Evolutionary conservation across 352 stramenopile species (phyloP).

Genomic region (Globisporangium echinulatum): DNA sequence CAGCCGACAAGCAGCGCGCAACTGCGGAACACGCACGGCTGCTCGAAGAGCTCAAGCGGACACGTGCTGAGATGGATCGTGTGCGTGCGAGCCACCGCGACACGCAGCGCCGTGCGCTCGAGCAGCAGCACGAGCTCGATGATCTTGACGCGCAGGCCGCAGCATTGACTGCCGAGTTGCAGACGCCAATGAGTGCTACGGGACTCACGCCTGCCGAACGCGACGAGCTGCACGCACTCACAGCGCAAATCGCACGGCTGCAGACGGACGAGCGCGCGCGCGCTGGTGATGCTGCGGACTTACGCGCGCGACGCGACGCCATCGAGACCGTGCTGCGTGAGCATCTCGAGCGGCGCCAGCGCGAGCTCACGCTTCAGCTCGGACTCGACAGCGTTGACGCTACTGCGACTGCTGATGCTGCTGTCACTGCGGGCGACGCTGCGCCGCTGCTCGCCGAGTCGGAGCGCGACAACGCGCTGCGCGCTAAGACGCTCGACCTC

Average conservation of each 20-base stretch:
- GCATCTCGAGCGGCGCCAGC: conserved; percentile 88
- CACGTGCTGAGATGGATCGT: conserved; percentile 67
- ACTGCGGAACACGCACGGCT: conserved; percentile 73
- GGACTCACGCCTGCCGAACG: conserved; percentile 20
- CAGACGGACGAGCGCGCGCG: conserved; percentile 86
- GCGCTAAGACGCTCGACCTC: conserved; percentile 89
- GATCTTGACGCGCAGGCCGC: conserved; percentile 46
- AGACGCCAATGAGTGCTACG: conserved; percentile 69
- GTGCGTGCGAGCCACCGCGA: conserved; percentile 48
- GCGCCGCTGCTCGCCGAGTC: conserved; percentile 24
- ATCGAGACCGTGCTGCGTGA: conserved; percentile 89
- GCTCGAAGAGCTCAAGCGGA: conserved; percentile 71
- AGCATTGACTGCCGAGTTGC: conserved; percentile 52
- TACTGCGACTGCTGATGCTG: neutral
- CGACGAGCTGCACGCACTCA: conserved; percentile 45
- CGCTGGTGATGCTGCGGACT: conserved; percentile 76
- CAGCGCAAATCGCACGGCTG: conserved; percentile 62
- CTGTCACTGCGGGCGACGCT: too few relatives aligned
- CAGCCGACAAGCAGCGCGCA: conserved; percentile 68
- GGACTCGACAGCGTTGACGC: conserved; percentile 52
- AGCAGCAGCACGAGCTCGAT: conserved; percentile 60
- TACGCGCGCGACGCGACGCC: conserved; percentile 82
- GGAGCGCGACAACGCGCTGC: conserved; percentile 67
- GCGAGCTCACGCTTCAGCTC: conserved; percentile 54
- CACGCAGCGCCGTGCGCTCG: conserved; percentile 45